Percentiles rank a stretch among this genome's conserved stretches.
phyloP scores from a whole-genome alignment of 2,329 filamentous ascomycete genomes.

The Verruconis gallopava region DNA sequence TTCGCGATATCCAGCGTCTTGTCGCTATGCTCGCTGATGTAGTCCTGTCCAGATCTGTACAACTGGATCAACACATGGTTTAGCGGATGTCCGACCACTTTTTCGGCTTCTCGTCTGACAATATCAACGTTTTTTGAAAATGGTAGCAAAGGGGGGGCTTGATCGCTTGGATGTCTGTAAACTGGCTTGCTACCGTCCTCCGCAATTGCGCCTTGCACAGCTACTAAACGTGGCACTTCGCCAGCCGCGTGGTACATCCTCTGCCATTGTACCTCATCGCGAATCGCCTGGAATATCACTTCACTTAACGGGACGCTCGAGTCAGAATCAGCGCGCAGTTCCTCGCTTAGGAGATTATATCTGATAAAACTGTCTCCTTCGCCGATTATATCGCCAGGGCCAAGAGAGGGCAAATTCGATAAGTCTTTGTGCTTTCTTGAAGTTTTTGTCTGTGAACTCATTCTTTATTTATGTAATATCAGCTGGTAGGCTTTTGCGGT shows the following conservation, averaged over 20 bases:
- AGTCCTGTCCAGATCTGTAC: constrained; percentile 79
- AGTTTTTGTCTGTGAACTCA: too few species aligned
- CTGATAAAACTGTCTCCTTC: constrained; percentile 72
- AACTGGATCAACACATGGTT: constrained; percentile 91
- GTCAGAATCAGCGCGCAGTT: constrained; percentile 17
- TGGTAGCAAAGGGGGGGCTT: constrained; percentile 61
- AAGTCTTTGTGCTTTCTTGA: constrained; percentile 24
- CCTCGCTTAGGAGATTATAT: constrained; percentile 49
- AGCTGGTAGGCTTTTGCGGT: too few species aligned
- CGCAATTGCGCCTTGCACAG: constrained; percentile 65
- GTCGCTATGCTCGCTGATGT: constrained; percentile 93
- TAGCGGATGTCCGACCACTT: constrained; percentile 60
- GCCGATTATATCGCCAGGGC: constrained; percentile 48
- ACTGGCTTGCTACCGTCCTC: constrained; percentile 65
- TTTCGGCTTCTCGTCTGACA: constrained; percentile 58
- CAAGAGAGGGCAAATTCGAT: constrained; percentile 25
- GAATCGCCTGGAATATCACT: constrained; percentile 55
- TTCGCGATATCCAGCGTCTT: constrained; percentile 86
- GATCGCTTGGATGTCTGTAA: constrained; percentile 90
- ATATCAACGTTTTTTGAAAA: constrained; percentile 62
- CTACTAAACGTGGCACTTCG: constrained; percentile 80
- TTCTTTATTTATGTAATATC: too few species aligned
- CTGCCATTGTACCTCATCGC: constrained; percentile 71
- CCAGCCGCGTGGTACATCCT: constrained; percentile 87
- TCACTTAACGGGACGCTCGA: constrained; percentile 33